Base-by-base conservation (phyloP, 495 filamentous ascomycete species). In the Pyrenopolyporus hunteri region DNA sequence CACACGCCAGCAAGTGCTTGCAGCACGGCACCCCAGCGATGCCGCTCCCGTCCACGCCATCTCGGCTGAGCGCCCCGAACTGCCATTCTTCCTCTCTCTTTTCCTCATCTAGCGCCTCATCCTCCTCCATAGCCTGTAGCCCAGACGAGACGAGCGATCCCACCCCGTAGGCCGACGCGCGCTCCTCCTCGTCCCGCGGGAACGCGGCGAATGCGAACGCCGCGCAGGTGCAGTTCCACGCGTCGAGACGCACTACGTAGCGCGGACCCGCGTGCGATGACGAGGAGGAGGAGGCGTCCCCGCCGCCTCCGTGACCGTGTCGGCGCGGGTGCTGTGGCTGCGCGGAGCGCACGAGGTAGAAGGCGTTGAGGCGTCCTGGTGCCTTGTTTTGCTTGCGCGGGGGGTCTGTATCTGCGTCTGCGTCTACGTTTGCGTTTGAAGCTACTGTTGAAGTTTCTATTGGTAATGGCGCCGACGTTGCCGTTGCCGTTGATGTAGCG, bases 171-270 rank as follows among this genome's bases (percentile, higher is more conserved):
- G n/a, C n/a, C n/a, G n/a, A n/a, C n/a, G n/a, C 9, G 14, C 45
- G 29, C 13, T 26, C 8, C 1, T 35, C 23, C 19, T 57, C 46
- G 32, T 40, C 44, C 40, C 74, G 66, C 17, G 83, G 83, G 57
- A 90, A 90, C 32, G 84, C 82, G 25, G 84, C 76, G 55, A 93
- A 87, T 0, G 88, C 81, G 69, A 96, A 97, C 2, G 85, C 86
- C 1, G 90, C 87, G 78, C 93, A 97, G 7, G 84, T 89, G 70
- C 93, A 97, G 69, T 90, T 91, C 93, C 93, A 97, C n/a, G 90
- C 87, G 2, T 67, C 54, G 5, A 89, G 76, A 6, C 85, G 82
- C 19, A 96, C 89, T 63, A 89, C 81, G 73, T 96, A 95, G 62
- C 64, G 67, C 29, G 68, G 63, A 2, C 72, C 70, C 57, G 50